Percentiles rank a stretch among this genome's conserved stretches.
Evolutionary conservation across 2,329 filamentous ascomycete species (phyloP).

Genomic region (Fusarium subtropicale): DNA sequence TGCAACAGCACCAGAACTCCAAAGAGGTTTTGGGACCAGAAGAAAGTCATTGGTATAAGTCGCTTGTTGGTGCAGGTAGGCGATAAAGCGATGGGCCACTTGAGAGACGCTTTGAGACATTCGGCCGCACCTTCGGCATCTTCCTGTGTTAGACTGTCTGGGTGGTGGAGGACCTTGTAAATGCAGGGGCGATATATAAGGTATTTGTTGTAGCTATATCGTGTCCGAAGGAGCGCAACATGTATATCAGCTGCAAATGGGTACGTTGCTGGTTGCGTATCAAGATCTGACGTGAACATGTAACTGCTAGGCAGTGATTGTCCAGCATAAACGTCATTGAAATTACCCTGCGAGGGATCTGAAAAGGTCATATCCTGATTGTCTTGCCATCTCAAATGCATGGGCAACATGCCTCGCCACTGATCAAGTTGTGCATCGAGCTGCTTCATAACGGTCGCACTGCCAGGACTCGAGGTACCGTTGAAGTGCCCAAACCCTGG

Average conservation of each 20-base stretch:
- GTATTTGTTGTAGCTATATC: conserved; percentile 69
- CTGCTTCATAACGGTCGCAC: conserved; percentile 58
- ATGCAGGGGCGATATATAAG: conserved; percentile 68
- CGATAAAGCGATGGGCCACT: conserved; percentile 70
- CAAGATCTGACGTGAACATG: conserved; percentile 45
- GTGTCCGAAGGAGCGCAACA: conserved; percentile 66
- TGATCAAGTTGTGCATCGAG: conserved; percentile 66
- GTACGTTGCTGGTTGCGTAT: conserved; percentile 52
- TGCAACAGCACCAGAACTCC: conserved; percentile 68
- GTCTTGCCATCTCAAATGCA: conserved; percentile 68
- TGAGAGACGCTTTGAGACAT: conserved; percentile 67
- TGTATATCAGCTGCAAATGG: conserved; percentile 67
- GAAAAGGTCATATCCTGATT: conserved; percentile 53
- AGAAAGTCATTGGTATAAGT: conserved; percentile 68
- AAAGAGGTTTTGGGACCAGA: conserved; percentile 72
- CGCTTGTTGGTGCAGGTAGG: conserved; percentile 68
- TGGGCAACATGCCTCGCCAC: conserved; percentile 68
- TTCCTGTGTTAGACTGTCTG: conserved; percentile 63
- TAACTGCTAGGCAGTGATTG: conserved; percentile 37
- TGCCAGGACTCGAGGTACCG: conserved; percentile 27
- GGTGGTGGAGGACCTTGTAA: conserved; percentile 69
- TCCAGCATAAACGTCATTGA: conserved; percentile 33
- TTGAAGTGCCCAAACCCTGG: conserved; percentile 34
- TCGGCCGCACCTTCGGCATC: conserved; percentile 67
- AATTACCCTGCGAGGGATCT: conserved; percentile 35